Base-by-base conservation (phyloP, 2,329 filamentous ascomycete genomes). In the Plenodomus lindquistii region DNA sequence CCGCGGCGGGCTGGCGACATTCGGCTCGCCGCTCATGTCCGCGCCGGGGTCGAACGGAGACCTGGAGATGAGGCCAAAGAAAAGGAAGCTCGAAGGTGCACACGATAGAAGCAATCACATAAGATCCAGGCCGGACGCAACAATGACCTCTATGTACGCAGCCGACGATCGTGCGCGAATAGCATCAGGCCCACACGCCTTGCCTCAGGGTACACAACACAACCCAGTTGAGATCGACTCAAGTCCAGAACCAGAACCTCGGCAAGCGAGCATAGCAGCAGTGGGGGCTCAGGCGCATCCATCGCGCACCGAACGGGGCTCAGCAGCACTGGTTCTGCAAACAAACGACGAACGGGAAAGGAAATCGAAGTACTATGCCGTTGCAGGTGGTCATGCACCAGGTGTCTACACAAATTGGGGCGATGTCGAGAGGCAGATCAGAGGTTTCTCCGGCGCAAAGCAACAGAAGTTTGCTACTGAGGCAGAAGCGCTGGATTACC, bases 401-500 rank as follows among this genome's bases (percentile, higher is more conserved):
- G 84, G 83, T 2, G 81, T 87, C 4, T 86, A 86, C 65, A 80
- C 78, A 2, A 78, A 81, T 41, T 86, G 91, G 91, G 71, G 79
- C 11, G 81, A 85, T 24, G 89, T 87, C 8, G 79, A 86, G 50
- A 77, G 83, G 55, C 87, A 92, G 56, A 88, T 94, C 50, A 82
- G 78, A 21, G 88, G 87, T 1, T 86, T 85, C 67, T 86, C 86
- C 59, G 85, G 84, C 4, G 81, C 83, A 6, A 83, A 80, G 51
- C 82, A 77, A 44, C 75, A 73, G 58, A 70, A 67, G 2, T 80
- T 80, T 48, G 62, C 71, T 31, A 78, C 73, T 8, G 57, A 65
- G 19, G 78, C 78, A 43, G 90, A 94, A 70, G 93, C 93, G 0
- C 84, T 92, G 64, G 82, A 82, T n/a, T 97, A 88, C 67, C 87